These are phyloP conservation scores for Bacterosira constricta DNA, from an alignment of 108 stramenopile genomes.

Conservation along the genomic window DNA sequence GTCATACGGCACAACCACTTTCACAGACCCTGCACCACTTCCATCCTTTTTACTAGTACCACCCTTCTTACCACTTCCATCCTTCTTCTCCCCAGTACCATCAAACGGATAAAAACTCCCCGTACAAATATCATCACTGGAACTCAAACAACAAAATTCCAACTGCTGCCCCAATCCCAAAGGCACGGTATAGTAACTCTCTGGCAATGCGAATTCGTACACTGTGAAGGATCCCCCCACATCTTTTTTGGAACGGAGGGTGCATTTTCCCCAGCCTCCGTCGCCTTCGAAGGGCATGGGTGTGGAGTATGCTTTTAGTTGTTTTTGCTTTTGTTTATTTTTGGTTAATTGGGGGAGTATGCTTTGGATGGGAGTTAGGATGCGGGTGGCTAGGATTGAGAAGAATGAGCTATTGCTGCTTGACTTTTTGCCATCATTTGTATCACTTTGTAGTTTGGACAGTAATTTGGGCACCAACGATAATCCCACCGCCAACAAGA, in stretches of 20 bases:
- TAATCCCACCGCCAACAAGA: constrained; percentile 39
- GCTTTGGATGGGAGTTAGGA: not conserved
- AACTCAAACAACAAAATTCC: constrained; percentile 66
- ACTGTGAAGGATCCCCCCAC: constrained; percentile 44
- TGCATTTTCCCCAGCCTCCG: constrained; percentile 69
- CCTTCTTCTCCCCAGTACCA: not conserved
- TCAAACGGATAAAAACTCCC: constrained; percentile 64
- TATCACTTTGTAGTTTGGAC: no score
- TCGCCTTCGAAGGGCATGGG: constrained; percentile 66
- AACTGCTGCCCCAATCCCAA: constrained; percentile 66
- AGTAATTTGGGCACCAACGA: constrained; percentile 30
- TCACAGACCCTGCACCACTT: not conserved
- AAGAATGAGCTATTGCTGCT: no score
- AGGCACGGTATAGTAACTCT: constrained; percentile 51
- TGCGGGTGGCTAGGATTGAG: no score
- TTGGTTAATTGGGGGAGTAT: not conserved
- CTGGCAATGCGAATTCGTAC: constrained; percentile 65
- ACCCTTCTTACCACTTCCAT: constrained; percentile 8
- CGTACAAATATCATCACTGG: constrained; percentile 53
- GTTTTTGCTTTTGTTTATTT: not conserved
- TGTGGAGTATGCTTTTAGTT: constrained; percentile 7
- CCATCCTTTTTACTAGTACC: not conserved
- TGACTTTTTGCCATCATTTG: no score
- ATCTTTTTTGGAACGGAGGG: constrained; percentile 42
- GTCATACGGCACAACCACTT: constrained; percentile 46